These are phyloP conservation scores for Termitomyces sp. DNA, from an alignment of 768 basidiomycete species.

Conservation along the genomic window DNA sequence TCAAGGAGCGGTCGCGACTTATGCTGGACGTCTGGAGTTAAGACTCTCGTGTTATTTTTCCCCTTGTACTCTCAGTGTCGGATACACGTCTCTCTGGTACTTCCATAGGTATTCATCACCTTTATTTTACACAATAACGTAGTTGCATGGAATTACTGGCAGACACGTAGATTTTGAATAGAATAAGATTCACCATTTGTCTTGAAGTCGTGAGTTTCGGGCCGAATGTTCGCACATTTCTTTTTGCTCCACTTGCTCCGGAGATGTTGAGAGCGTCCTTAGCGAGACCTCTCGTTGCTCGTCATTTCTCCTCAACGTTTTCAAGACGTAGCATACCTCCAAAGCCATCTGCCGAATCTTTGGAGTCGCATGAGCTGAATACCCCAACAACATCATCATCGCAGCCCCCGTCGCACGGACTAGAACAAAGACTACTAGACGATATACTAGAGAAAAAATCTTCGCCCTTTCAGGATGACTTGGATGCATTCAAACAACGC, in stretches of 20 bases:
- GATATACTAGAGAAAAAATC: slow-evolving; percentile 8
- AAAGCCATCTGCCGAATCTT: not conserved
- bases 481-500: slow-evolving; percentile 34
- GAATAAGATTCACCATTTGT: not conserved
- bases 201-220: not conserved
- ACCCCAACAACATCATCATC: slow-evolving; percentile 11
- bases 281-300: slow-evolving; percentile 20
- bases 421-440: slow-evolving; percentile 6
- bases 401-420: not conserved
- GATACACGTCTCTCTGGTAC: slow-evolving; percentile 5
- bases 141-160: slow-evolving; percentile 8
- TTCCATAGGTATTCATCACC: slow-evolving; percentile 8
- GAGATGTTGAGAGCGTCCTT: slow-evolving; percentile 31
- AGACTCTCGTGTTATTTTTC: slow-evolving; percentile 13
- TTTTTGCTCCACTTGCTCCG: slow-evolving; percentile 3
- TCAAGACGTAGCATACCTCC: slow-evolving; percentile 26
- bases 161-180: slow-evolving; percentile 13
- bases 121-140: slow-evolving; percentile 13
- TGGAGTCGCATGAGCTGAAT: not conserved
- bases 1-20: slow-evolving; percentile 90
- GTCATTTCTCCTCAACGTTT: slow-evolving; percentile 24
- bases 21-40: slow-evolving; percentile 90
- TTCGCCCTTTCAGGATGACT: slow-evolving; percentile 17
- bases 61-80: slow-evolving; percentile 2
- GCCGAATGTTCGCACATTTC: not conserved